These are phyloP conservation scores for Chrysosporium queenslandicum DNA, from an alignment of 2,329 filamentous ascomycete species.

Conservation along the genomic window DNA sequence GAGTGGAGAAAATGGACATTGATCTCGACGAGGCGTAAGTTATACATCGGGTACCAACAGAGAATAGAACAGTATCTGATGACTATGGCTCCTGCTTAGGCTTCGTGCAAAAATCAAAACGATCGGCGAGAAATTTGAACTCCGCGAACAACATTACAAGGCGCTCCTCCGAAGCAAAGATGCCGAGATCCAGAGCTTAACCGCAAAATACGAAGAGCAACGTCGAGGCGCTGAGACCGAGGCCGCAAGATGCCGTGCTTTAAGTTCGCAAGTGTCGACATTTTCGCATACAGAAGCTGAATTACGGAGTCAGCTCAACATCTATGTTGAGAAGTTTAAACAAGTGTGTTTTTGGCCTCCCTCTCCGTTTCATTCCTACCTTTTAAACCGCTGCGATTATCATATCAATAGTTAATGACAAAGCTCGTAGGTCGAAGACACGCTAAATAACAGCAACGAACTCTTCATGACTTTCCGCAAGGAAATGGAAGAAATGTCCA, in stretches of 20 bases:
- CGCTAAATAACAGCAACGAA: conserved; percentile 95
- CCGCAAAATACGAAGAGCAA: conserved; percentile 79
- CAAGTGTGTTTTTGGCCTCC: conserved; percentile 56
- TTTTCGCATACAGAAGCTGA: conserved; percentile 95
- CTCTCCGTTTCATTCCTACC: not conserved
- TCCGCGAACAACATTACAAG: conserved; percentile 89
- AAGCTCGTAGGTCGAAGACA: conserved; percentile 78
- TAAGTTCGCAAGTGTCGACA: conserved; percentile 85
- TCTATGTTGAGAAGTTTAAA: conserved; percentile 99
- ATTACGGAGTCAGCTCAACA: conserved; percentile 86
- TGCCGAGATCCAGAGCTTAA: conserved; percentile 84
- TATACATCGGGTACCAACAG: not conserved
- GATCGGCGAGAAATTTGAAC: conserved; percentile 91
- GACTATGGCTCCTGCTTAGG: conserved; percentile 25
- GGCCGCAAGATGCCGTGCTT: conserved; percentile 64
- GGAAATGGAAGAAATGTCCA: conserved; percentile 99
- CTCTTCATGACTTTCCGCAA: conserved; percentile 93
- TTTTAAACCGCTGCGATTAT: not conserved
- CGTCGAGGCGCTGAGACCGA: conserved; percentile 81
- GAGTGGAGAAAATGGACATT: conserved; percentile 70
- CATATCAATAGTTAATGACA: conserved; percentile 9
- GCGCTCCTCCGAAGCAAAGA: conserved; percentile 88
- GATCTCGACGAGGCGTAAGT: conserved; percentile 81
- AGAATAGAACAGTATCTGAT: not conserved
- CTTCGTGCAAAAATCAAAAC: conserved; percentile 73